Conservation (phyloP, 2,329 filamentous ascomycete species). For the Nemania diffusa region DNA sequence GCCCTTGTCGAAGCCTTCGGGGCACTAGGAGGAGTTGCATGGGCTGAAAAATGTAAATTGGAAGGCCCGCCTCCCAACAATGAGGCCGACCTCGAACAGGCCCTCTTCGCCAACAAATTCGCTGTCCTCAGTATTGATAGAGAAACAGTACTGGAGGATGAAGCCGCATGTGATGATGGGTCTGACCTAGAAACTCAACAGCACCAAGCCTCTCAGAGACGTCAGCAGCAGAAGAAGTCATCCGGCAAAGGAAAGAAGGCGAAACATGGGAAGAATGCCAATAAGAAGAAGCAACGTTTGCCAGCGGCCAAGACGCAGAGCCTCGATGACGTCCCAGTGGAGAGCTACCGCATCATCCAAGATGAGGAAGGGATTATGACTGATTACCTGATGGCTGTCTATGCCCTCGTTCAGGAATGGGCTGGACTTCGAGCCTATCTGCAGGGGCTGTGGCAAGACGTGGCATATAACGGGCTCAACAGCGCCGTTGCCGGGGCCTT, state of each 20-base stretch:
- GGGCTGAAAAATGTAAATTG: conserved; percentile 47
- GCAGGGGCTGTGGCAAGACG: conserved; percentile 56
- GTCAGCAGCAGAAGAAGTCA: conserved; percentile 33
- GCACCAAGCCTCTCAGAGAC: conserved; percentile 31
- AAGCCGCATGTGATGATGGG: conserved; percentile 30
- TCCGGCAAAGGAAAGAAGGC: conserved; percentile 37
- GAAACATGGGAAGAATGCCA: conserved; percentile 43
- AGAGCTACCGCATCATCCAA: conserved; percentile 57
- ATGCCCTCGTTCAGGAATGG: conserved; percentile 53
- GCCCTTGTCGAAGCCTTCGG: conserved; percentile 52
- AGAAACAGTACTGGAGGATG: conserved; percentile 34
- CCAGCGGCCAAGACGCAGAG: conserved; percentile 27
- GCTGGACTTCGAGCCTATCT: conserved; percentile 52
- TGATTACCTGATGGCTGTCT: conserved; percentile 58
- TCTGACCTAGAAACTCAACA: conserved; percentile 28
- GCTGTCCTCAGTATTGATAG: conserved; percentile 39
- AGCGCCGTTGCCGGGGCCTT: conserved; percentile 57
- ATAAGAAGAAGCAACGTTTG: conserved; percentile 33
- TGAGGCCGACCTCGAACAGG: conserved; percentile 42
- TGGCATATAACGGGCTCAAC: conserved; percentile 58
- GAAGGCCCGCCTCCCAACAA: conserved; percentile 39
- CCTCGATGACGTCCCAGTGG: conserved; percentile 55
- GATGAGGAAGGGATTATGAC: conserved; percentile 51
- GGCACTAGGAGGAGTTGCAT: conserved; percentile 29
- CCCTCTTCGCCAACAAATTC: conserved; percentile 48